Conservation (phyloP, 176 grass and related monocot species). For the Metroxylon sagu region DNA sequence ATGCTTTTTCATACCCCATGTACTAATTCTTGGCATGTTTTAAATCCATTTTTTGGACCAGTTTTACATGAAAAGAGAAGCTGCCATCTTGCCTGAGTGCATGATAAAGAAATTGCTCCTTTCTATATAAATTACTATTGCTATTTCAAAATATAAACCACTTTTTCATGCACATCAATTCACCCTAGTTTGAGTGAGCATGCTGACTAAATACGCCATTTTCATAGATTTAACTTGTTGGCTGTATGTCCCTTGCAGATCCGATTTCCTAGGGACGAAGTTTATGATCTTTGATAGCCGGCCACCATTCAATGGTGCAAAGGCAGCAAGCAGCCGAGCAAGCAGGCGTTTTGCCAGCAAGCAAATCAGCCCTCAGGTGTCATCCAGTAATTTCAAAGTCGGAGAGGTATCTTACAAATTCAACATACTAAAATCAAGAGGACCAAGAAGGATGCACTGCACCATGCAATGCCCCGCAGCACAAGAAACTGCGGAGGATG, state of each 20-base stretch:
- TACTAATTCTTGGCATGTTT: too few relatives aligned
- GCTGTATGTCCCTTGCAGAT: conserved; percentile 34
- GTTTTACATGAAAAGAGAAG: too few relatives aligned
- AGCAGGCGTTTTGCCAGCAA: conserved; percentile 71
- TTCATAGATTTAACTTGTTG: neutral
- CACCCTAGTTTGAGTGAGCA: too few relatives aligned
- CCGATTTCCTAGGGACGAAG: conserved; percentile 90
- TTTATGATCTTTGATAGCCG: conserved; percentile 63
- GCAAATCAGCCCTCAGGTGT: conserved; percentile 75
- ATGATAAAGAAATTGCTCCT: too few relatives aligned
- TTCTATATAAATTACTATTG: too few relatives aligned
- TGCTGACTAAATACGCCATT: neutral
- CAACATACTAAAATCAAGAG: conserved; percentile 90
- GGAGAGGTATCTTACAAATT: conserved; percentile 76
- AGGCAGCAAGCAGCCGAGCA: conserved; percentile 52
- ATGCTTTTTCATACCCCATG: too few relatives aligned
- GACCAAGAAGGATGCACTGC: conserved; percentile 90
- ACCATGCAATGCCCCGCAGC: conserved; percentile 44
- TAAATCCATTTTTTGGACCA: too few relatives aligned
- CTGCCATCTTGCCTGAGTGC: too few relatives aligned
- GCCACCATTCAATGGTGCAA: conserved; percentile 48
- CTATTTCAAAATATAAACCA: too few relatives aligned
- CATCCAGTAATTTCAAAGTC: conserved; percentile 49
- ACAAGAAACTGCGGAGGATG: neutral
- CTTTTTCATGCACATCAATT: too few relatives aligned